Evolutionary conservation across 208 protist species (phyloP), one percentile per base, ranked within the genome.

Genomic region (Crithidia acanthocephali): DNA sequence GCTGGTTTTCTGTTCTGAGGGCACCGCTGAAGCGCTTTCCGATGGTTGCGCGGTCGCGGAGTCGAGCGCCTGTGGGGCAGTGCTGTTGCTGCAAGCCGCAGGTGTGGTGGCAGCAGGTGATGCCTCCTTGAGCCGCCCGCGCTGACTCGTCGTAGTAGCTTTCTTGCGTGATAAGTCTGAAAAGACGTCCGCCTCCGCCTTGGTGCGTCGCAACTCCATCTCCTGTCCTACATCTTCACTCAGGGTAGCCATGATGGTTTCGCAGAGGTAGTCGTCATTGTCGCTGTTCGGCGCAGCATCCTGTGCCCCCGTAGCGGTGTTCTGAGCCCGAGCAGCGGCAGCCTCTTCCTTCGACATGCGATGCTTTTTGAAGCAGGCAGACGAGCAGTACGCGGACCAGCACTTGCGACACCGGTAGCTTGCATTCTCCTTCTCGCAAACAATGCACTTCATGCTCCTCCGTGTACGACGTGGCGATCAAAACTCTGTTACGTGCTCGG

Each of bases 341-440:
- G 58, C 55, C 32, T 75, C 68, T 13, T 68, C 70, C 28, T 57
- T 53, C n/a, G 57, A 15, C 60, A 50, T 35, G 47, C 81, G 81
- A 59, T 94, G 86, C 3, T 25, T 25, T 64, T 89, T 92, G 74
- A 74, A 85, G 67, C 86, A 95, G 27, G 62, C 35, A 10, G 80
- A 66, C 27, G 73, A 83, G 69, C 90, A 95, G 79, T 92, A 95
- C n/a, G 76, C 51, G 11, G 62, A 69, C 13, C 64, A 66, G 76
- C 90, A 95, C 9, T 48, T 47, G n/a, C 81, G 83, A 64, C 90
- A 95, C 20, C 80, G 82, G 64, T 91, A 93, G 33, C 52, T 48
- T 6, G 82, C 53, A 13, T 47, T 44, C 2, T 87, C 77, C 2
- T 47, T 50, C 3, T 73, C 63, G 44, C 89, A 94, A 2, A 91